Base-by-base conservation (phyloP, 1,284 basidiomycete species). In the Peniophora sp. region DNA sequence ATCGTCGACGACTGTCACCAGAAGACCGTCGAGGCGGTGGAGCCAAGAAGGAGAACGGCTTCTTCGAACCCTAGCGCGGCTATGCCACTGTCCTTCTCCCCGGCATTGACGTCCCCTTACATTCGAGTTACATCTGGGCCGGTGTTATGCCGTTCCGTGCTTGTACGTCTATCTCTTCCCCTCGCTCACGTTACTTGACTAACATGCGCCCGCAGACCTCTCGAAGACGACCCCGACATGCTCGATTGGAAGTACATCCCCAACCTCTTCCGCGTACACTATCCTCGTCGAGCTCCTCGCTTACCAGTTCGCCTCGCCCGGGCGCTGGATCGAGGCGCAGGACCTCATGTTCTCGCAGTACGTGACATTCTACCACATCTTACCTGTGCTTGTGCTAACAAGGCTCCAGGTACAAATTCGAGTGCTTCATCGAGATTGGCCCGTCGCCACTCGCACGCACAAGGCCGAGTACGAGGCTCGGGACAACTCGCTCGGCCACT, bases 91-190 rank as follows among this genome's bases (percentile, higher is more conserved):
- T 97, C 56, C 94, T 95, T 50, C 79, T 97, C 11, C 92, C 96
- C 34, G 96, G 96, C 61, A 98, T 99, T 62, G 96, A 99, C 62
- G 96, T 99, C 11, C 96, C 97, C 11, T 99, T 99, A 89, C 96
- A 99, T 70, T 95, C 96, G 9, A 88, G 92, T 59, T 98, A 98
- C 73, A 81, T 99, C 45, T 95, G 96, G 97, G 93, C 94, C 27
- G 97, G 97, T 99, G 97, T 99, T 48, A 83, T 98, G 83, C 93
- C 92, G 3, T 96, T 96, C 88, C 83, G 92, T 58, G 89, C 89
- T 46, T 93, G 89, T 92, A 64, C 69, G 86, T 74, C 45, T 41
- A 14, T 12, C 36, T 34, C 39, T 36, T 54, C 41, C 16, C 55
- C 27, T 47, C 22, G 14, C 45, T 67, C 27, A 64, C 60, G 56